Percentiles rank a stretch among this genome's conserved stretches.
Evolutionary conservation across 345 rosid genomes (phyloP).

Genomic region (Eucalyptus curtisii): DNA sequence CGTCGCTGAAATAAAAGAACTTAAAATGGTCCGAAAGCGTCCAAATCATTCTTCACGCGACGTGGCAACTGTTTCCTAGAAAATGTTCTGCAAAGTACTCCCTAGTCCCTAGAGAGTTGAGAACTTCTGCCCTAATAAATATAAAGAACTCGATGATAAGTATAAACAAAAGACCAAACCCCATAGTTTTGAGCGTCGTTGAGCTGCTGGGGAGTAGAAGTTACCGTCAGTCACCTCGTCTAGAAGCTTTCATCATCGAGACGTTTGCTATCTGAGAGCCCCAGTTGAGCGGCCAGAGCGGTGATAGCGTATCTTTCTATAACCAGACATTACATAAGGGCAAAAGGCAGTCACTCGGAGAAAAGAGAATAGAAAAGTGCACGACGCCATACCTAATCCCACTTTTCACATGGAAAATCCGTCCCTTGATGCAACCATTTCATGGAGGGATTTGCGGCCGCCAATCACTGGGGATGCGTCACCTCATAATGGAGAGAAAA

Average conservation of each 20-base stretch:
- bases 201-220: not conserved
- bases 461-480: not conserved
- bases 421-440: not conserved
- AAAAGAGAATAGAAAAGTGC: not conserved
- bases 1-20: not conserved
- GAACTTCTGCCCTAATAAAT: not conserved
- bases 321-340: not conserved
- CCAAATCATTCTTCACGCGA: not conserved
- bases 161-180: not conserved
- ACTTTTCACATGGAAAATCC: not conserved
- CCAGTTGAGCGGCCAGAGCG: not conserved
- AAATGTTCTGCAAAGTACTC: not conserved
- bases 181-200: not conserved
- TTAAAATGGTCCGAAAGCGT: not conserved
- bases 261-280: not conserved
- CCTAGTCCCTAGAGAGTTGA: not conserved
- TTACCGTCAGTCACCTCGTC: not conserved
- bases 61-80: not conserved
- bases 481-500: rapidly evolving
- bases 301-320: not conserved
- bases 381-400: not conserved
- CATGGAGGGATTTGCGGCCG: not conserved
- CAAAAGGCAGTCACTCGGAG: not conserved
- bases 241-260: not conserved
- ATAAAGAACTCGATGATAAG: not conserved